Evolutionary conservation across 331 rosid species (phyloP).

Genomic region (Acacia pycnantha): DNA sequence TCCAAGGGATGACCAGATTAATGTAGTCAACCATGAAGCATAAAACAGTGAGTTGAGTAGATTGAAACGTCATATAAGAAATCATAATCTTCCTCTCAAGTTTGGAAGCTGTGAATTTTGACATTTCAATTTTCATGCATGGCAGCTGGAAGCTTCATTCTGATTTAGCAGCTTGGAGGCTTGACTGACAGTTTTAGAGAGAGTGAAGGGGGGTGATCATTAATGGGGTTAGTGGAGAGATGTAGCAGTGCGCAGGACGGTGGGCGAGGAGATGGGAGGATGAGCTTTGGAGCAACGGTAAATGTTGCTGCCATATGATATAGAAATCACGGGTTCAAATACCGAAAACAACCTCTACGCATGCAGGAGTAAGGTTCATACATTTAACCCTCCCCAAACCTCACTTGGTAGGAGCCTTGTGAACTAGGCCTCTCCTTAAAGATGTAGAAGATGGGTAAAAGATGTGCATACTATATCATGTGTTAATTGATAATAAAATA

Average conservation of each 20-base stretch:
- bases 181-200: neutral
- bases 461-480: neutral
- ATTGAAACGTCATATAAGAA: neutral
- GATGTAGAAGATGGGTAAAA: neutral
- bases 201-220: neutral
- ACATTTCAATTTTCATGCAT: neutral
- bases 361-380: too few relatives aligned
- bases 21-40: neutral
- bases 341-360: too few relatives aligned
- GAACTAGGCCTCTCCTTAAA: neutral
- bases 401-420: too few relatives aligned
- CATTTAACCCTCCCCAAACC: too few relatives aligned
- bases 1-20: neutral
- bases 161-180: neutral
- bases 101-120: neutral
- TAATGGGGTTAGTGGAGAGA: neutral
- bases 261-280: neutral
- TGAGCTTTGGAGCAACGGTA: too few relatives aligned
- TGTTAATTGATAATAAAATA: neutral
- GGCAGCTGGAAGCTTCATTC: neutral
- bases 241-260: neutral
- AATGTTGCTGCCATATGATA: too few relatives aligned
- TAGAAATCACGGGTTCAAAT: too few relatives aligned
- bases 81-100: neutral
- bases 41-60: slow-evolving; percentile 6